A percentile compares a stretch with the other conserved stretches of the same genome.
Conservation (phyloP, 106 monocot species). For the Chionographis japonica region DNA sequence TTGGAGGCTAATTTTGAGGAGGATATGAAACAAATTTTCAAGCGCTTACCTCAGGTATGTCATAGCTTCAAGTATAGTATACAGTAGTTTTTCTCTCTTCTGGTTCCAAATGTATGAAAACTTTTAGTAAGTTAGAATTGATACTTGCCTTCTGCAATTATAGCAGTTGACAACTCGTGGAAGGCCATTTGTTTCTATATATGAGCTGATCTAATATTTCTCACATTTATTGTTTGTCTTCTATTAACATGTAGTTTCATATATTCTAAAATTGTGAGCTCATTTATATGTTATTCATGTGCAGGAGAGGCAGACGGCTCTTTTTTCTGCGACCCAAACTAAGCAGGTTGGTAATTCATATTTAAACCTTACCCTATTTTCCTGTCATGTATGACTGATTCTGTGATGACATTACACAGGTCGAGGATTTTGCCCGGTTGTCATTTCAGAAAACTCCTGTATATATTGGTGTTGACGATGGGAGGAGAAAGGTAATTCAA, state of each 20-base stretch:
- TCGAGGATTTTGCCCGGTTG: slow-evolving; percentile 75
- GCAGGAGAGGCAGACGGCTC: slow-evolving; percentile 87
- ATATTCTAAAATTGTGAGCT: too few relatives aligned
- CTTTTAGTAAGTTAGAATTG: too few relatives aligned
- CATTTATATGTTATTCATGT: neutral
- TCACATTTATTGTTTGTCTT: too few relatives aligned
- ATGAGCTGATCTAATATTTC: too few relatives aligned
- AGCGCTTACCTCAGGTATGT: slow-evolving; percentile 70
- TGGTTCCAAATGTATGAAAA: too few relatives aligned
- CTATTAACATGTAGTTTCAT: too few relatives aligned
- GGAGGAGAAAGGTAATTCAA: slow-evolving; percentile 51
- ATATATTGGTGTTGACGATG: slow-evolving; percentile 91
- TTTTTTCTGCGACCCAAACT: slow-evolving; percentile 92
- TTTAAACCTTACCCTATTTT: neutral
- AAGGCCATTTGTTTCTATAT: too few relatives aligned
- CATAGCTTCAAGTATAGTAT: neutral
- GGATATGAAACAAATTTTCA: slow-evolving; percentile 91
- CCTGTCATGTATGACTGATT: neutral
- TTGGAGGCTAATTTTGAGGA: slow-evolving; percentile 89
- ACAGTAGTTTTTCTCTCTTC: neutral
- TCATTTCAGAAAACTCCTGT: slow-evolving; percentile 66
- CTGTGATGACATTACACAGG: slow-evolving; percentile 37
- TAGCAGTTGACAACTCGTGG: too few relatives aligned
- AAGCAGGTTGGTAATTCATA: slow-evolving; percentile 46
- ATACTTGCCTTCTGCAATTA: too few relatives aligned